These are phyloP conservation scores for Trichoderma endophyticum DNA, from an alignment of 2,329 filamentous ascomycete species.

Conservation along the genomic window DNA sequence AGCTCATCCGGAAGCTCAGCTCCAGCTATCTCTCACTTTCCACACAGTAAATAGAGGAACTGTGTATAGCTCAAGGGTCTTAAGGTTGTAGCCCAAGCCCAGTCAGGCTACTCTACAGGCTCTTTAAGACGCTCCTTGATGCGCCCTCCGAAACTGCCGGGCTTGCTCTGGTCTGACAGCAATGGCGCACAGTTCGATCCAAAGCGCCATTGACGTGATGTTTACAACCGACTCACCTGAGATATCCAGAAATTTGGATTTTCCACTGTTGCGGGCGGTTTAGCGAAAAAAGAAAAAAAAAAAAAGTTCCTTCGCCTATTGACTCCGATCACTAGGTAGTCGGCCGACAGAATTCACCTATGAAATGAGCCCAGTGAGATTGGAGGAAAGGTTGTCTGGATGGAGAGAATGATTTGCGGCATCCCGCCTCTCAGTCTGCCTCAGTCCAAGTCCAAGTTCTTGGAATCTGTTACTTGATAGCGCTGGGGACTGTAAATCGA, in stretches of 20 bases:
- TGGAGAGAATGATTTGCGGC: background rate
- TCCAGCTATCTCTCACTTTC: background rate
- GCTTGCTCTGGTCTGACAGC: background rate
- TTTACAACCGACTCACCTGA: background rate
- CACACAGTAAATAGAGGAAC: constrained; percentile 1
- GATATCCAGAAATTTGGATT: background rate
- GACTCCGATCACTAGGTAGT: background rate
- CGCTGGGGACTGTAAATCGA: background rate
- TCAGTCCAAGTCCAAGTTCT: background rate
- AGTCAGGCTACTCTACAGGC: background rate
- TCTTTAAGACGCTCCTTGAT: background rate
- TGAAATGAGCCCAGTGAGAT: background rate
- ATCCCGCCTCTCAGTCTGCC: background rate
- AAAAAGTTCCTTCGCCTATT: background rate
- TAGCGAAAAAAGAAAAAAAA: background rate
- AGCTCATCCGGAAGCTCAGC: background rate
- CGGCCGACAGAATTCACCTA: background rate
- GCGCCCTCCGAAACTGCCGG: constrained; percentile 7
- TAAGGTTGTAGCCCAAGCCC: background rate
- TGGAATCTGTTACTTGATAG: background rate
- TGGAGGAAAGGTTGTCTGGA: background rate
- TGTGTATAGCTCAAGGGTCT: background rate
- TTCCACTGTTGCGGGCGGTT: background rate
- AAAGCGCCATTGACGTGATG: constrained; percentile 15
- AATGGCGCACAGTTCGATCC: background rate